A percentile compares a stretch with the other conserved stretches of the same genome.
phyloP scores from a whole-genome alignment of 805 yeast species.

The Yamadazyma nakazawae region DNA sequence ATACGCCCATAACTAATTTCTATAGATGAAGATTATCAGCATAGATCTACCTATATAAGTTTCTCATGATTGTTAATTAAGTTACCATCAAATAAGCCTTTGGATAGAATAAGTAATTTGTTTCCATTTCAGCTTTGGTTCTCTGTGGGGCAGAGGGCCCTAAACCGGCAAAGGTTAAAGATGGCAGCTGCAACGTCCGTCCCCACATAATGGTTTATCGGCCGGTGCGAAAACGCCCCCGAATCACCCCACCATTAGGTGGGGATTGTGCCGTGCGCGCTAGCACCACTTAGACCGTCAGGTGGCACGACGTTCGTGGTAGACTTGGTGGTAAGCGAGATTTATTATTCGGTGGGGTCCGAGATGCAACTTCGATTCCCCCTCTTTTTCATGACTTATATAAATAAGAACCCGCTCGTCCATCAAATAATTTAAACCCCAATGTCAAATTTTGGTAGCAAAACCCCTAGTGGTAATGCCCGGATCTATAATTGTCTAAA shows the following conservation, averaged over 20 bases:
- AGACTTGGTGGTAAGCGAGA: background rate
- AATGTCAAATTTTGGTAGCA: constrained; percentile 33
- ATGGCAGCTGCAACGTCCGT: background rate
- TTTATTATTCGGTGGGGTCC: background rate
- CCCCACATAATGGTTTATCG: background rate
- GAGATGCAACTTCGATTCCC: background rate
- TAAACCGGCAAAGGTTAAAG: constrained; percentile 2
- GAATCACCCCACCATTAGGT: background rate
- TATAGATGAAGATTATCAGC: no score
- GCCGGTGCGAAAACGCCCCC: background rate
- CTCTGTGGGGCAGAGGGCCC: background rate
- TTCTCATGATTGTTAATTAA: no score
- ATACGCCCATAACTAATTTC: no score
- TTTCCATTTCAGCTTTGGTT: no score
- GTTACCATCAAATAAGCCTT: no score
- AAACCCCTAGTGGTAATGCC: constrained; percentile 44
- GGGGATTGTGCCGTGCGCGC: background rate
- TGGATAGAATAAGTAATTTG: no score
- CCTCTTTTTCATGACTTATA: constrained; percentile 9
- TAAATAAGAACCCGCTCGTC: background rate
- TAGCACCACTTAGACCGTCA: no score
- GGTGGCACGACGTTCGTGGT: background rate
- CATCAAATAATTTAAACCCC: background rate
- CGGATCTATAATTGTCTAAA: constrained; percentile 39
- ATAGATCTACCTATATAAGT: no score